Evolutionary conservation across 441 rosid genomes (phyloP).

Genomic region (Euphorbia corollata): DNA sequence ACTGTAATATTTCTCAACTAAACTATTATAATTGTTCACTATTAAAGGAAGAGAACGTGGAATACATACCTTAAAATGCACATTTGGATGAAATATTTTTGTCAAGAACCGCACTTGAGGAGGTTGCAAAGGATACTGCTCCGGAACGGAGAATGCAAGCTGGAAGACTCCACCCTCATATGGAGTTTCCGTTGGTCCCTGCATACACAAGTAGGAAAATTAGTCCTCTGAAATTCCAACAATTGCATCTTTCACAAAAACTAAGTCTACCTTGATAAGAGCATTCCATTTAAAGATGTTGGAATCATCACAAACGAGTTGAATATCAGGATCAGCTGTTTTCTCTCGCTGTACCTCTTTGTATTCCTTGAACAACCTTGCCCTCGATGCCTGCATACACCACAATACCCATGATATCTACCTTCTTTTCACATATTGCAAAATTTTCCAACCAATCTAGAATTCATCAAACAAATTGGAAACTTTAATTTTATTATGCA

Average conservation of each 20-base stretch:
- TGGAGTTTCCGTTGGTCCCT: slow-evolving; percentile 98
- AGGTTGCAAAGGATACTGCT: slow-evolving; percentile 93
- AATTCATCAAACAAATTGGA: not conserved
- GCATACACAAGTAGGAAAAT: slow-evolving; percentile 1
- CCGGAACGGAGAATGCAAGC: slow-evolving; percentile 91
- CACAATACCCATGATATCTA: not conserved
- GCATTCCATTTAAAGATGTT: slow-evolving; percentile 99
- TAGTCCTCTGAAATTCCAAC: slow-evolving; percentile 16
- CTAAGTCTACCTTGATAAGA: slow-evolving; percentile 59
- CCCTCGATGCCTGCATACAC: slow-evolving; percentile 65
- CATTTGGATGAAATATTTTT: slow-evolving; percentile 96
- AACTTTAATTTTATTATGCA: not conserved
- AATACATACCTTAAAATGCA: slow-evolving; percentile 77
- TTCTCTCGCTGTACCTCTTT: slow-evolving; percentile 96
- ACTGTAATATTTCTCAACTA: not conserved
- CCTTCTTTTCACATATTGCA: not conserved
- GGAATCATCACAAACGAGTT: slow-evolving; percentile 79
- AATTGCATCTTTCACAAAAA: not conserved
- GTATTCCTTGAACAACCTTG: slow-evolving; percentile 95
- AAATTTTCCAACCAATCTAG: not conserved
- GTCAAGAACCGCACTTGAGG: slow-evolving; percentile 98
- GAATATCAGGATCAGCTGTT: slow-evolving; percentile 87
- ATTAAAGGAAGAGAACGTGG: not conserved
- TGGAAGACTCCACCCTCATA: slow-evolving; percentile 96
- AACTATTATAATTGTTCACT: not conserved